These are phyloP conservation scores for Cercospora sp. DNA, from an alignment of 2,329 filamentous ascomycete species.

Conservation along the genomic window DNA sequence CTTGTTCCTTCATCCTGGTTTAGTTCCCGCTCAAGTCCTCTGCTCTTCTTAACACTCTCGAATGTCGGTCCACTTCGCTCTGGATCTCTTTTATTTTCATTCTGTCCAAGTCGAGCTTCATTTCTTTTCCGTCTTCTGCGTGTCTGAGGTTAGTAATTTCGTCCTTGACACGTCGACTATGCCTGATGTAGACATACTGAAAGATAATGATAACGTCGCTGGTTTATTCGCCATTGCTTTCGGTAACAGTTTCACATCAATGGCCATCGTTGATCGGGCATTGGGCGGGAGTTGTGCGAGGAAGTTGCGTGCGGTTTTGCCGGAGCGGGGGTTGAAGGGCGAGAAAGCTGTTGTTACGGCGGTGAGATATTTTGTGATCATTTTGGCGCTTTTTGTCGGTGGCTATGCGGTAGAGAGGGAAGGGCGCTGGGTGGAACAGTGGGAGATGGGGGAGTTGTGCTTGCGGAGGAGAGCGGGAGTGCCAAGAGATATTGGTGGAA, in stretches of 20 bases:
- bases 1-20: not conserved
- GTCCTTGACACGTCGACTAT: no score
- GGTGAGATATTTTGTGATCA: slow-evolving; percentile 86
- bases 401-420: not conserved
- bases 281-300: slow-evolving; percentile 80
- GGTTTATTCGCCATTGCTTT: slow-evolving; percentile 66
- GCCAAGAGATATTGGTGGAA: slow-evolving; percentile 1
- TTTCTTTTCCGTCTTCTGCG: slow-evolving; percentile 87
- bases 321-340: slow-evolving; percentile 74
- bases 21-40: slow-evolving; percentile 65
- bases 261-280: slow-evolving; percentile 72
- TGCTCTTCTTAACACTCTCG: slow-evolving; percentile 75
- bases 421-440: not conserved
- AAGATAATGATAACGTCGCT: slow-evolving; percentile 73
- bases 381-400: slow-evolving; percentile 40
- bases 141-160: no score
- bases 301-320: slow-evolving; percentile 80
- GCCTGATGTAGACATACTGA: slow-evolving; percentile 61
- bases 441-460: not conserved
- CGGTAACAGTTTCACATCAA: slow-evolving; percentile 72
- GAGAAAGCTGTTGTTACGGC: slow-evolving; percentile 86
- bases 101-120: slow-evolving; percentile 77
- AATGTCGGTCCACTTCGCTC: slow-evolving; percentile 88
- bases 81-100: slow-evolving; percentile 82
- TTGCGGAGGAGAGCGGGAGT: not conserved